These are phyloP conservation scores for Paramarasmius palmivorus DNA, from an alignment of 1,284 basidiomycete genomes.

Conservation along the genomic window DNA sequence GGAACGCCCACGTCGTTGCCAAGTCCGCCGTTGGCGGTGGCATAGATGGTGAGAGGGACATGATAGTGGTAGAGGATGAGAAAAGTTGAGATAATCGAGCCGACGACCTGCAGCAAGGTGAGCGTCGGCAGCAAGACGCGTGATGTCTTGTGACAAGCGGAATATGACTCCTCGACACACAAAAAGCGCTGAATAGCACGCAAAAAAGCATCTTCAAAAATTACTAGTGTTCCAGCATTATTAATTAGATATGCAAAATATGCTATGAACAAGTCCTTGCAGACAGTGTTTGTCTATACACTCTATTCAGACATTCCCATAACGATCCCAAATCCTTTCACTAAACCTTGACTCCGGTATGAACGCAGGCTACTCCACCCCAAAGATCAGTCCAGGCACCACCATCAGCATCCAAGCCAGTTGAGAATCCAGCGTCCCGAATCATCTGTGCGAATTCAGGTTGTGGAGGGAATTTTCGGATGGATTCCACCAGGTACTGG, in stretches of 20 bases:
- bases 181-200: too few relatives aligned
- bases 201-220: too few relatives aligned
- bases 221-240: too few relatives aligned
- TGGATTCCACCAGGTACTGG: constrained; percentile 97
- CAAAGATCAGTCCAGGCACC: constrained; percentile 87
- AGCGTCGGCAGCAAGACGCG: not conserved
- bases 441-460: constrained; percentile 92
- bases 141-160: not conserved
- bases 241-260: not conserved
- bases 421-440: constrained; percentile 80
- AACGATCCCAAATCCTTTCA: not conserved
- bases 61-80: constrained; percentile 6
- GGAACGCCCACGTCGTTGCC: constrained; percentile 85
- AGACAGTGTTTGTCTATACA: too few relatives aligned
- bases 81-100: not conserved
- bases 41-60: constrained; percentile 21
- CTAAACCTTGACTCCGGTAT: constrained; percentile 82
- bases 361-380: constrained; percentile 84
- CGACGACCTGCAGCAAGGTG: not conserved
- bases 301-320: too few relatives aligned
- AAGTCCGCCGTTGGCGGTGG: constrained; percentile 54
- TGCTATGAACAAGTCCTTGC: not conserved
- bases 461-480: constrained; percentile 92
- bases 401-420: constrained; percentile 79
- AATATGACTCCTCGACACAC: not conserved